Evolutionary conservation across 306 rosid species (phyloP).

Genomic region (Cicer pinnatifidum): DNA sequence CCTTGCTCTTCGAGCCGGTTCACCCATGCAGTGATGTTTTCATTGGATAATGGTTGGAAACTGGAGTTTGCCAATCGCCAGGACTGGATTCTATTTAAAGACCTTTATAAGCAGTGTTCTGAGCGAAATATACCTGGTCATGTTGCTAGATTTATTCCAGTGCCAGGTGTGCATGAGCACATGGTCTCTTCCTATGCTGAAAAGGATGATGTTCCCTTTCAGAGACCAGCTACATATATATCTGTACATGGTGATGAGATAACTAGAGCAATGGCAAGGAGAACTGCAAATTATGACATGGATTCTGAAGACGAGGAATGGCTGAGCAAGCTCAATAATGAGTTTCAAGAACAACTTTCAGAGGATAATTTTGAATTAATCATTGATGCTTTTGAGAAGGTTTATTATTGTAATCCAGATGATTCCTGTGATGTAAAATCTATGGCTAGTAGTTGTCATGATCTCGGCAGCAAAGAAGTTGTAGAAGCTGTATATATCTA

Average conservation of each 20-base stretch:
- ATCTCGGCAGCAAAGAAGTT: constrained; percentile 56
- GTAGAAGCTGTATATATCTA: constrained; percentile 66
- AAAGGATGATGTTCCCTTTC: constrained; percentile 41
- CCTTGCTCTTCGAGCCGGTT: constrained; percentile 58
- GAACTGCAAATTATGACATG: constrained; percentile 76
- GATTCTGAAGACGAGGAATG: constrained; percentile 85
- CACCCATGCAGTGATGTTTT: constrained; percentile 60
- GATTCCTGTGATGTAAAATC: constrained; percentile 62
- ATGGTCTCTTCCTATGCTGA: constrained; percentile 65
- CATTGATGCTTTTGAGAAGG: constrained; percentile 80
- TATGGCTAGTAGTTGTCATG: constrained; percentile 48
- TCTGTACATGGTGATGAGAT: constrained; percentile 64
- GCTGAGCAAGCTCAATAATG: constrained; percentile 62
- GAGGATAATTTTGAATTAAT: constrained; percentile 74
- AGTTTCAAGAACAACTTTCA: constrained; percentile 53
- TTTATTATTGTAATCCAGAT: constrained; percentile 55
- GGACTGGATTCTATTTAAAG: constrained; percentile 74
- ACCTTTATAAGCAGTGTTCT: constrained; percentile 79
- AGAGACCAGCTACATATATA: constrained; percentile 69
- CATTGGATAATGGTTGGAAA: constrained; percentile 64
- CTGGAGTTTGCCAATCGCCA: constrained; percentile 70
- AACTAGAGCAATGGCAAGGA: constrained; percentile 68
- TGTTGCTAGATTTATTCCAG: constrained; percentile 63
- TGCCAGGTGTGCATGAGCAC: constrained; percentile 68
- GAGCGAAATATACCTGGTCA: constrained; percentile 58